Conservation (phyloP, 768 basidiomycete genomes). For the Tylopilus sp. region DNA sequence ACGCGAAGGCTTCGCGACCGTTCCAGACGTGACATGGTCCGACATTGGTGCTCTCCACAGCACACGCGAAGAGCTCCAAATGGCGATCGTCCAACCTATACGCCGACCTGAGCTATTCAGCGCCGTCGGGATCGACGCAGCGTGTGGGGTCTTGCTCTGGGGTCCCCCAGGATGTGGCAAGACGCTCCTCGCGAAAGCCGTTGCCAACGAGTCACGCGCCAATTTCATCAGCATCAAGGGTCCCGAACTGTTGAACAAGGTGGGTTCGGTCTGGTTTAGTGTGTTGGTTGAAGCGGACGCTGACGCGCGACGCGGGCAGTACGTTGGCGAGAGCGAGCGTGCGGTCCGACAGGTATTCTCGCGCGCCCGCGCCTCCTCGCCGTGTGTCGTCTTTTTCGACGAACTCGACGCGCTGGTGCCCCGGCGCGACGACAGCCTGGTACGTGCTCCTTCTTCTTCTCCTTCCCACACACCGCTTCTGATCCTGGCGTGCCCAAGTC, state of each 20-base stretch:
- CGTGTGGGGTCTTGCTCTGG: constrained; percentile 96
- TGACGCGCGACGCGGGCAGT: constrained; percentile 45
- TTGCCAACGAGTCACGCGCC: constrained; percentile 92
- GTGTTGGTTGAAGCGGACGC: not conserved
- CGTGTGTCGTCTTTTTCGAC: constrained; percentile 95
- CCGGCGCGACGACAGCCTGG: constrained; percentile 83
- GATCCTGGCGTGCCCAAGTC: constrained; percentile 39
- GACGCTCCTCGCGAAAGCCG: constrained; percentile 95
- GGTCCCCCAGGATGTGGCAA: constrained; percentile 99
- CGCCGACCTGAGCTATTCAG: constrained; percentile 84
- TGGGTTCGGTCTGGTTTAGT: constrained; percentile 29
- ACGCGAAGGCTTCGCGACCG: constrained; percentile 96
- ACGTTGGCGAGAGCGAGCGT: constrained; percentile 95
- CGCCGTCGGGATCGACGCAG: constrained; percentile 84
- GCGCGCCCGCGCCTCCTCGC: constrained; percentile 87
- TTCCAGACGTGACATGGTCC: constrained; percentile 93
- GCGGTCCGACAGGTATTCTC: constrained; percentile 95
- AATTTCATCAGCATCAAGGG: constrained; percentile 99
- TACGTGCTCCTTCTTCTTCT: constrained; percentile 33
- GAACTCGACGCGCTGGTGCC: constrained; percentile 93
- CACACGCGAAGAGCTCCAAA: constrained; percentile 88
- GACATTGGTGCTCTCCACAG: constrained; percentile 90
- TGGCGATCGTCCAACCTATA: constrained; percentile 97
- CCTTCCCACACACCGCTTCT: no score
- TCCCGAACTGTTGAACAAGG: constrained; percentile 96